These are phyloP conservation scores for Marasmius sp. DNA, from an alignment of 1,284 basidiomycete genomes.

Conservation along the genomic window DNA sequence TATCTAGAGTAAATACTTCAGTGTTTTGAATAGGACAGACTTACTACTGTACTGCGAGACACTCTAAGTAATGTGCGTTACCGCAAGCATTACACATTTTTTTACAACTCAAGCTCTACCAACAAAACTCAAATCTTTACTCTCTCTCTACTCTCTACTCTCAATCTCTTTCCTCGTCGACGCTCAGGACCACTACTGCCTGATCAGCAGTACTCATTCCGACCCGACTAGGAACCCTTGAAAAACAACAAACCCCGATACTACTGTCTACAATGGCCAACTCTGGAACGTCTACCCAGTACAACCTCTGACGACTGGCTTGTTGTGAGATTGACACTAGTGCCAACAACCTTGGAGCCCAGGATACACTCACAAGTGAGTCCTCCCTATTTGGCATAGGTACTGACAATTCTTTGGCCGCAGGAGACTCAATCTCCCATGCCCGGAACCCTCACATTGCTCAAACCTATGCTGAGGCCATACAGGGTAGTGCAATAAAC, in stretches of 20 bases:
- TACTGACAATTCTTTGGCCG: not conserved
- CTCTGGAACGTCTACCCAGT: not conserved
- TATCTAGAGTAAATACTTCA: too few relatives aligned
- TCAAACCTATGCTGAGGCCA: not conserved
- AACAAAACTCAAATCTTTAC: not conserved
- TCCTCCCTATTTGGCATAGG: not conserved
- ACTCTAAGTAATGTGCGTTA: not conserved
- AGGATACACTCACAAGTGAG: not conserved
- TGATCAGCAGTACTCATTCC: not conserved
- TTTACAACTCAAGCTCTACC: not conserved
- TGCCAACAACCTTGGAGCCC: not conserved
- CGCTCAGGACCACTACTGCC: not conserved
- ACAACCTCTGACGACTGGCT: not conserved
- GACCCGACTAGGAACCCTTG: not conserved
- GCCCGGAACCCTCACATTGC: not conserved
- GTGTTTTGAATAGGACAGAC: too few relatives aligned
- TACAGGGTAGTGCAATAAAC: not conserved
- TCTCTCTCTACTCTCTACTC: conserved; percentile 1
- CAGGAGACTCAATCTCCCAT: not conserved
- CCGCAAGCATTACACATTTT: conserved; percentile 1
- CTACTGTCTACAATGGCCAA: not conserved
- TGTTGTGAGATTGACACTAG: not conserved
- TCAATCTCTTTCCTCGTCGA: not conserved
- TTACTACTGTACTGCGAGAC: not conserved
- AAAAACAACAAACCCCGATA: not conserved